Base-by-base conservation (phyloP, 2,329 filamentous ascomycete species). In the Nemania serpens region DNA sequence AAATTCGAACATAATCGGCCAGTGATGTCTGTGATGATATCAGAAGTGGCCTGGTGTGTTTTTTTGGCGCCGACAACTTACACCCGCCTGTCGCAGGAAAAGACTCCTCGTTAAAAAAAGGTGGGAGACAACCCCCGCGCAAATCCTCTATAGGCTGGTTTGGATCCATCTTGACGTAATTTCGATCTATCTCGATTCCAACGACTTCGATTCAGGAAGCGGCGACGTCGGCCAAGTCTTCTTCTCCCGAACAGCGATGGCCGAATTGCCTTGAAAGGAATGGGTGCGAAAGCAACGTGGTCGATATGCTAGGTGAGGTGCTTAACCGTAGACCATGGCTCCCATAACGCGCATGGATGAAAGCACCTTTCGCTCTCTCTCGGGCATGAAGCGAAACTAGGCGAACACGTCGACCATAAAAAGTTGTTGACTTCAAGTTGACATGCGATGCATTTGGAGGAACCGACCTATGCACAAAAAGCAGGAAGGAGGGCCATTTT, bases 71-170 rank as follows among this genome's bases (percentile, higher is more conserved):
- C 51, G 10, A 47, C 47, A 46, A 74, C 72, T 69, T 72, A 74
- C 72, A 69, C 66, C 72, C 72, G 63, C 70, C 71, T 43, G 51
- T 62, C 3, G 63, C 45, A 29, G 82, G 84, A 70, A 89, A 96
- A 60, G 82, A 74, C 33, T 76, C 75, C 60, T 82, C 81, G 72
- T 91, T 85, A 64, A 88, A 81, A 71, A 95, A 94, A 5, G 91
- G 91, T 53, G 81, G 66, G 15, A 85, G 84, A 75, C 91, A 96
- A 17, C 77, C 70, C 64, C 84, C 86, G 39, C 63, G 66, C 43
- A 57, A 39, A 46, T 66, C 67, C 15, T 55, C 55, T 67, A 71
- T 66, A 41, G 51, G 47, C 57, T 20, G 22, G 33, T 22, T 52
- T 39, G 46, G 55, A 17, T n/a, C 43, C 63, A 64, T 66, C n/a